phyloP scores from a whole-genome alignment of 169 alveolate species.

The Eimeria falciformis region DNA sequence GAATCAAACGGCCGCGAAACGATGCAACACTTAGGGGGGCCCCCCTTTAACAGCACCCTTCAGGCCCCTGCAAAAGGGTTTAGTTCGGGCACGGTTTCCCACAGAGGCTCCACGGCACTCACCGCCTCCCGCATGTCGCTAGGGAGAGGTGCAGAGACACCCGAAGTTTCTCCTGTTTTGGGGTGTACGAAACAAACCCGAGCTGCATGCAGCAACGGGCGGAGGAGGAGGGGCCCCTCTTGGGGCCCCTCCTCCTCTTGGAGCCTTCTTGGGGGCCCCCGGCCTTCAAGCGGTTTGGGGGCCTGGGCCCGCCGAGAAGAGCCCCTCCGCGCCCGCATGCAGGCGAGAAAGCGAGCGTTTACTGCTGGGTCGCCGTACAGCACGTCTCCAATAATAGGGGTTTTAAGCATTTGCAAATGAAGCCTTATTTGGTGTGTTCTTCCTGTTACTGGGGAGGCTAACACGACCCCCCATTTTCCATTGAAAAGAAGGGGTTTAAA shows the following conservation, averaged over 20 bases:
- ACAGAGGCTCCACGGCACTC: conserved; percentile 24
- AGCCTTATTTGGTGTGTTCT: conserved; percentile 77
- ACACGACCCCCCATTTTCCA: conserved; percentile 53
- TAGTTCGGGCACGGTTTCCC: conserved; percentile 44
- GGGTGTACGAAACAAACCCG: conserved; percentile 39
- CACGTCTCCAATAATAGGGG: conserved; percentile 73
- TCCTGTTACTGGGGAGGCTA: conserved; percentile 75
- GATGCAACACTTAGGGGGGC: not conserved
- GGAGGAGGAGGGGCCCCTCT: conserved; percentile 1
- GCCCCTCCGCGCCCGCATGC: conserved; percentile 15
- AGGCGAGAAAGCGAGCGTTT: conserved; percentile 19
- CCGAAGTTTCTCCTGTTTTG: conserved; percentile 12
- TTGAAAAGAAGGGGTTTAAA: conserved; percentile 53
- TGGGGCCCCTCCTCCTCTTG: not conserved
- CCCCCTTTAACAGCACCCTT: not conserved
- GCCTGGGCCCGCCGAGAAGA: not conserved
- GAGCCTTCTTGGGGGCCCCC: not conserved
- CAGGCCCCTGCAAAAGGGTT: conserved; percentile 20
- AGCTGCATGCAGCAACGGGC: conserved; percentile 64
- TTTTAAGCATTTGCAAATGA: conserved; percentile 66
- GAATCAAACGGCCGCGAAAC: not conserved
- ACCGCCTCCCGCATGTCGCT: conserved; percentile 42
- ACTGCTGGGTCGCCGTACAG: conserved; percentile 65
- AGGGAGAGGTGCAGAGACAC: conserved; percentile 50
- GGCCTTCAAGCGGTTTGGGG: too few species aligned